Evolutionary conservation across 202 grass and related monocot species (phyloP).

Genomic region (Dendrocalamus latiflorus): DNA sequence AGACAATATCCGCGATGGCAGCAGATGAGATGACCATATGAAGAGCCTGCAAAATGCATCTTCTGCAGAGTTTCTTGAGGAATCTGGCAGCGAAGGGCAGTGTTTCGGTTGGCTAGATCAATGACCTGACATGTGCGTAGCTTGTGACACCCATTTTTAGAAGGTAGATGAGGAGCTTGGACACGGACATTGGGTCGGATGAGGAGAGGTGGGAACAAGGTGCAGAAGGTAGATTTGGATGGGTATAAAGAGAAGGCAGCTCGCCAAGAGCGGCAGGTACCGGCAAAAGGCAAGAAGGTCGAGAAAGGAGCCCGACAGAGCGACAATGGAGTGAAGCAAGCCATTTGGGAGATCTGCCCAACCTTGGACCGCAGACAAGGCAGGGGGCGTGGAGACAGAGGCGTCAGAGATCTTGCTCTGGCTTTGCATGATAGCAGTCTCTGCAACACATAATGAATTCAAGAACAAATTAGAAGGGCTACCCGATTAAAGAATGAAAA

Average conservation of each 20-base stretch:
- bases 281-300: conserved; percentile 39
- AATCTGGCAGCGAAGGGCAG: not conserved
- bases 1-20: too few species aligned
- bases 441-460: too few species aligned
- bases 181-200: not conserved
- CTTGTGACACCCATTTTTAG: not conserved
- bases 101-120: conserved; percentile 18
- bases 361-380: too few species aligned
- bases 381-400: too few species aligned
- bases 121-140: conserved; percentile 17
- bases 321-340: conserved; percentile 37
- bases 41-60: conserved; percentile 31
- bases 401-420: too few species aligned
- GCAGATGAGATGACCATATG: conserved; percentile 54
- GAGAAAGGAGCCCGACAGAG: not conserved
- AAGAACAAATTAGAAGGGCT: not conserved
- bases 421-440: too few species aligned
- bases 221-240: not conserved
- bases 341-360: conserved; percentile 45
- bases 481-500: not conserved
- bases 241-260: not conserved
- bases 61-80: not conserved
- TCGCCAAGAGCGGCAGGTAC: conserved; percentile 50
- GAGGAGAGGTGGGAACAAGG: conserved; percentile 36
- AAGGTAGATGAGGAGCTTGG: not conserved